Evolutionary conservation across 345 rosid genomes (phyloP).

Genomic region (Lepidium aucheri): DNA sequence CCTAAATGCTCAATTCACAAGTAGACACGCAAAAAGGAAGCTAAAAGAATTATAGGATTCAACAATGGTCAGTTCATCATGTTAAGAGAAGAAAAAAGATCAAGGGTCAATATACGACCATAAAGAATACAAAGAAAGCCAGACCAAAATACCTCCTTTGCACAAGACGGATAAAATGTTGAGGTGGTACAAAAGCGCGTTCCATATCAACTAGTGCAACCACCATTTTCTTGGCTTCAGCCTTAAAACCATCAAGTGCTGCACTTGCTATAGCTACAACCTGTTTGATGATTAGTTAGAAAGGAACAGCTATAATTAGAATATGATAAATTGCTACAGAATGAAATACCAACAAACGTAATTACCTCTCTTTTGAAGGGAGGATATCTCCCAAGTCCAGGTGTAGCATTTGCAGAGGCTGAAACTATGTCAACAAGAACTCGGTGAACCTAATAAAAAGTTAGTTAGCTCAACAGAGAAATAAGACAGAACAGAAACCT

Average conservation of each 20-base stretch:
- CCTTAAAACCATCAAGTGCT: conserved; percentile 91
- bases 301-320: not conserved
- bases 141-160: conserved; percentile 68
- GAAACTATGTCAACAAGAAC: conserved; percentile 86
- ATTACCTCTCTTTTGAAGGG: conserved; percentile 93
- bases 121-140: not conserved
- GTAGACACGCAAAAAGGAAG: not conserved
- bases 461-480: conserved; percentile 1
- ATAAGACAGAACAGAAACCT: not conserved
- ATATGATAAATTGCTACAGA: not conserved
- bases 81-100: not conserved
- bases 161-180: conserved; percentile 95
- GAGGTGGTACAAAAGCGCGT: conserved; percentile 99
- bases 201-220: conserved; percentile 99
- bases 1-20: not conserved
- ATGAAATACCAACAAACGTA: not conserved
- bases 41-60: not conserved
- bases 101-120: not conserved
- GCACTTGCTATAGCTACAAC: conserved; percentile 83
- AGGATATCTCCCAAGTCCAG: conserved; percentile 98
- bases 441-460: conserved; percentile 66
- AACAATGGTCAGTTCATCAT: not conserved
- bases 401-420: conserved; percentile 86
- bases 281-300: conserved; percentile 30
- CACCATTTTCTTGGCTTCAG: conserved; percentile 92